Percentiles rank a stretch among this genome's conserved stretches.
Conservation (phyloP, 768 basidiomycete species). For the Tylopilus vinaceipallidus region DNA sequence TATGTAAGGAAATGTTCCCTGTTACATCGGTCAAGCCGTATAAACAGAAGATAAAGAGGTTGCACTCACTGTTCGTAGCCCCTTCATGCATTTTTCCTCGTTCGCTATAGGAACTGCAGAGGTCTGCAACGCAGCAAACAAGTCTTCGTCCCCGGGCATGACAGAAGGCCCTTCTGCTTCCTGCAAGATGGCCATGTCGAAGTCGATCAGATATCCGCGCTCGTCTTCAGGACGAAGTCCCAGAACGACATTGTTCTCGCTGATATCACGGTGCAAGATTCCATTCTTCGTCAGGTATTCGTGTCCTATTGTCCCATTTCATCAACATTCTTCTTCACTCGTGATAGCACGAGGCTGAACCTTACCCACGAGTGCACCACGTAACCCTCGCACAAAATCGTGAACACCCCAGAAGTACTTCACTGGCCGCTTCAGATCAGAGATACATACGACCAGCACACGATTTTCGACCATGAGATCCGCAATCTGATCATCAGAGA, state of each 20-base stretch:
- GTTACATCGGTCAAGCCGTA: neutral
- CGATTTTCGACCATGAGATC: neutral
- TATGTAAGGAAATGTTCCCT: slow-evolving; percentile 13
- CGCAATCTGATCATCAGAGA: neutral
- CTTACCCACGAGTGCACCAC: slow-evolving; percentile 15
- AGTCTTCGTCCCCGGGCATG: no score
- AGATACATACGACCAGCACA: neutral
- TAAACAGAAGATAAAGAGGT: neutral
- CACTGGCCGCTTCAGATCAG: slow-evolving; percentile 10
- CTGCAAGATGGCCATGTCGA: slow-evolving; percentile 20
- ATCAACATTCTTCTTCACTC: neutral
- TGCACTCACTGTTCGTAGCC: slow-evolving; percentile 1
- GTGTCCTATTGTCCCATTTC: slow-evolving; percentile 5
- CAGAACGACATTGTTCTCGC: slow-evolving; percentile 35
- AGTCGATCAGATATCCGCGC: slow-evolving; percentile 32
- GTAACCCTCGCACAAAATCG: slow-evolving; percentile 17
- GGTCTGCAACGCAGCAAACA: no score
- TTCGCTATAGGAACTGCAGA: neutral
- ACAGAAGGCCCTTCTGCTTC: neutral
- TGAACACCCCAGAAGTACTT: slow-evolving; percentile 17
- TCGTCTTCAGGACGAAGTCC: slow-evolving; percentile 5
- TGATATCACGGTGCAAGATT: slow-evolving; percentile 35
- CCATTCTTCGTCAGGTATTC: slow-evolving; percentile 14
- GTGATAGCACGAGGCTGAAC: neutral
- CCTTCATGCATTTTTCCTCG: neutral